Percentiles rank a stretch among this genome's conserved stretches.
Conservation (phyloP, 2,329 filamentous ascomycete genomes). For the Fusarium brachygibbosum region DNA sequence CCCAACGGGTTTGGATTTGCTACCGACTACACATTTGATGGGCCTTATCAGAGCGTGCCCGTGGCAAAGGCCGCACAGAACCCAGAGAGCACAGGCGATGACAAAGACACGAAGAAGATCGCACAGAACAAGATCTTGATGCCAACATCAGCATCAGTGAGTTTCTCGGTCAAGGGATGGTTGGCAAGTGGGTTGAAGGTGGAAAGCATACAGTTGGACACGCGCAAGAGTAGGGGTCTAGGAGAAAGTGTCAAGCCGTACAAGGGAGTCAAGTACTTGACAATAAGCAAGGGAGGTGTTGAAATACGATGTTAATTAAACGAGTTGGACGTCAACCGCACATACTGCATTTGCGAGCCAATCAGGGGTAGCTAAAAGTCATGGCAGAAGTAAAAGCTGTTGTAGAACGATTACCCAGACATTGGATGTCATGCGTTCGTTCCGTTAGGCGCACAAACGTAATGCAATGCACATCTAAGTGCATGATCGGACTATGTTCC, state of each 20-base stretch:
- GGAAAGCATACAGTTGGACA: constrained; percentile 76
- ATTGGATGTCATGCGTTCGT: background rate
- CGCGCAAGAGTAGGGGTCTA: constrained; percentile 86
- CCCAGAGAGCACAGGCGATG: constrained; percentile 53
- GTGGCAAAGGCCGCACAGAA: constrained; percentile 54
- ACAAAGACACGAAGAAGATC: constrained; percentile 68
- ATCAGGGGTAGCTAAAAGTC: constrained; percentile 6
- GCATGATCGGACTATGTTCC: constrained; percentile 25
- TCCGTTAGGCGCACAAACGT: constrained; percentile 2
- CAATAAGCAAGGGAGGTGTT: constrained; percentile 75
- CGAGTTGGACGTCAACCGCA: constrained; percentile 5
- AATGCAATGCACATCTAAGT: constrained; percentile 13
- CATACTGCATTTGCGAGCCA: constrained; percentile 21
- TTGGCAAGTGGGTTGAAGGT: constrained; percentile 76
- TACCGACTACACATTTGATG: constrained; percentile 66
- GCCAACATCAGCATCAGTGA: constrained; percentile 82
- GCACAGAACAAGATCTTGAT: constrained; percentile 82
- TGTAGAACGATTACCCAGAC: background rate
- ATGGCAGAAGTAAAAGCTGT: constrained; percentile 23
- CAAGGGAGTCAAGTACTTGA: constrained; percentile 98
- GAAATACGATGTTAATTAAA: constrained; percentile 69
- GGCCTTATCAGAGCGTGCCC: constrained; percentile 66
- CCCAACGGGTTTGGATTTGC: constrained; percentile 66
- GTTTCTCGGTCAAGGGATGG: constrained; percentile 78
- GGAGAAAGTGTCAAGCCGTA: constrained; percentile 93